Base-by-base conservation (phyloP, 78 protist species). In the Cyanophora paradoxa region DNA sequence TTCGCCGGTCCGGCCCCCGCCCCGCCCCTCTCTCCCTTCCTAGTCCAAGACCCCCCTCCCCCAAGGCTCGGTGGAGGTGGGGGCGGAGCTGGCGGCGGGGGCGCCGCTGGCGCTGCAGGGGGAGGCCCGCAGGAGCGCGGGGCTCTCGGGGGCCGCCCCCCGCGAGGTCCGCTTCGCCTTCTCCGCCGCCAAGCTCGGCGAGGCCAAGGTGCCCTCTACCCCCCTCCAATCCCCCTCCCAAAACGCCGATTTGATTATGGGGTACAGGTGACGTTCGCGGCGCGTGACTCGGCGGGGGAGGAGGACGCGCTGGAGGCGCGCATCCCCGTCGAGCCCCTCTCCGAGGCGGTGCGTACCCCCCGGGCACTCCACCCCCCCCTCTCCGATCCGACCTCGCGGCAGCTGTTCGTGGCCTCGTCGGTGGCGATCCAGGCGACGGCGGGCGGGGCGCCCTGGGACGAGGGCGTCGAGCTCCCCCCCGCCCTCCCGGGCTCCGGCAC, bases 401-500 rank as follows among this genome's bases (percentile, higher is more conserved):
- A 2, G 52, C 20, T 7, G 20, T 13, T 1, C 20, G 52, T 20
- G 20, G 52, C 52, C 19, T 13, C 52, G 20, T 13, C 3, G 52
- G n/a, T 13, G 2, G 52, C 52, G 20, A 20, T 8, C 52, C n/a
- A 13, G 52, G 4, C 52, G 52, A 20, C 52, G 2, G 3, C 1
- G 52, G n/a, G 52, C 19, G n/a, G 20, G 19, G 20, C 19, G 52
- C 52, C 36, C 17, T 64, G 70, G 70, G 3, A 1, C 19, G 70
- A 64, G 70, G 70, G 54, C 37, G 4, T 64, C 36, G 6, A 16
- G 37, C 14, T 64, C n/a, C 70, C 70, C 0, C n/a, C 24, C n/a
- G 70, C 70, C 20, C 37, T 40, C n/a, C 48, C 48, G 6, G 70
- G 70, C 48, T 64, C 70, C 1, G 70, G 54, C 70, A 1, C 16